phyloP scores from a whole-genome alignment of 164 flowering plant species.

The Hamamelis virginiana region DNA sequence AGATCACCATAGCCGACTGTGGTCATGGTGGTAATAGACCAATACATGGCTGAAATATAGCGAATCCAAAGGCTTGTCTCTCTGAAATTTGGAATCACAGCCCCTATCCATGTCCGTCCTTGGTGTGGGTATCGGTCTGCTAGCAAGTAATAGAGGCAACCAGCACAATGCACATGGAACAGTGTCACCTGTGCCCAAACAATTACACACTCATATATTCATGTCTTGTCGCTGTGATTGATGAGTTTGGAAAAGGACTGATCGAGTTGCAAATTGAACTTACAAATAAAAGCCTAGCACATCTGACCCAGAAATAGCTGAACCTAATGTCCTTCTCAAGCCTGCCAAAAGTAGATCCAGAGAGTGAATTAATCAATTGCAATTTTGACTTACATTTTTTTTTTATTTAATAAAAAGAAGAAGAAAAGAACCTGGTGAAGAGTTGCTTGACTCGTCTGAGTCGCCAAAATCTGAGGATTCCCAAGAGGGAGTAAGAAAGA shows the following conservation, averaged over 20 bases:
- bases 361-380: neutral
- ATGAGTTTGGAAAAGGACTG: neutral
- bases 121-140: constrained; percentile 78
- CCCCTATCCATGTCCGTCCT: constrained; percentile 82
- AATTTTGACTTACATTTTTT: neutral
- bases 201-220: too few species aligned
- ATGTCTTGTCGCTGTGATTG: too few species aligned
- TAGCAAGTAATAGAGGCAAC: constrained; percentile 79
- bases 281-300: constrained; percentile 70
- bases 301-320: constrained; percentile 83
- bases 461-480: constrained; percentile 84
- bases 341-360: constrained; percentile 36
- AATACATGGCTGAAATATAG: constrained; percentile 78
- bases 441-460: constrained; percentile 69
- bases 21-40: constrained; percentile 92
- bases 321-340: constrained; percentile 92
- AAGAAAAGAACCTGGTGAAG: constrained; percentile 64
- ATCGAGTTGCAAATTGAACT: constrained; percentile 28
- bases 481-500: constrained; percentile 55
- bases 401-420: neutral
- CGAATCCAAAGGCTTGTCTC: constrained; percentile 63
- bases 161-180: constrained; percentile 80
- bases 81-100: constrained; percentile 64
- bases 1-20: constrained; percentile 97
- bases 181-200: constrained; percentile 68